Evolutionary conservation across 495 filamentous ascomycete genomes (phyloP), one percentile per base, ranked within the genome.

Genomic region (Hyaloscypha variabilis): DNA sequence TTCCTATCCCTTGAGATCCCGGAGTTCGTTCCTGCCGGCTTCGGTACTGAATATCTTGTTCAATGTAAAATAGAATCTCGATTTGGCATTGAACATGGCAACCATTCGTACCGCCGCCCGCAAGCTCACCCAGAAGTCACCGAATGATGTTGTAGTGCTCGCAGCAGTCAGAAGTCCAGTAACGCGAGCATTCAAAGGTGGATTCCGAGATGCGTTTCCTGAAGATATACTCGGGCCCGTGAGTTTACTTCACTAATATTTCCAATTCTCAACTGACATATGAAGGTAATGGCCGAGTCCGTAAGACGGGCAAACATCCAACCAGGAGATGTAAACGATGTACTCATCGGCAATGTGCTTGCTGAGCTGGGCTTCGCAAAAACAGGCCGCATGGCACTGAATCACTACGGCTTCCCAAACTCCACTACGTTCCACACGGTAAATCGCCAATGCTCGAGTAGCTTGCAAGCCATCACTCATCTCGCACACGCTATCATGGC

Each of bases 141-240:
- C 92, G 17, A 85, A 85, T 29, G 93, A 97, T 75, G 84, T 92
- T 34, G 91, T 97, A 73, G 89, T 97, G 73, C 89, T 94, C 64
- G 92, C 92, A 28, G 87, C 91, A 5, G 83, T 96, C 60, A 91
- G 93, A 53, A 96, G 92, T 23, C 90, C 93, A 36, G 85, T 96
- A 62, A 88, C 87, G 59, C 88, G 91, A 65, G 90, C 91, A 54
- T 85, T 88, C 77, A 91, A 91, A 74, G 93, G 93, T 69, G 85
- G 87, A 49, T 89, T 97, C 68, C 88, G 88, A 74, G 88, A 96
- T 77, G 87, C 93, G 46, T 92, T 92, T 77, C 93, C 93, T 24
- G 93, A 97, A 73, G 91, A 96, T 75, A 82, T 97, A 30, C 90
- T 97, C 54, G 82, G 90, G 24, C 79, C 85, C 69, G 92, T 94